A percentile compares a stretch with the other conserved stretches of the same genome.
These are phyloP conservation scores for Ehretia macrophylla DNA, from an alignment of 257 asterid genomes.

Conservation along the genomic window DNA sequence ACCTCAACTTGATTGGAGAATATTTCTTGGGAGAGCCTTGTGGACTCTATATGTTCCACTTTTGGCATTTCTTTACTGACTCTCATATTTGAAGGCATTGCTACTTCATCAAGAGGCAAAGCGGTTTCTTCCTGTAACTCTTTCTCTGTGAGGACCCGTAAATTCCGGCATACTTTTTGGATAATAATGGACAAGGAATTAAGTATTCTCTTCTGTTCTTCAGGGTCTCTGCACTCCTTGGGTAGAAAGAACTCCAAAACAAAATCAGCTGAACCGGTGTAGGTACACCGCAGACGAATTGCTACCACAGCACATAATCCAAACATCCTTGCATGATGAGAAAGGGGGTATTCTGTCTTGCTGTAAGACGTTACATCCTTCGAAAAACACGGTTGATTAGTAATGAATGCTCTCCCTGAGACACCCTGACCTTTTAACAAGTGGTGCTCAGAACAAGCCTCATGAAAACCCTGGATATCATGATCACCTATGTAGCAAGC, in stretches of 20 bases:
- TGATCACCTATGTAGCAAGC: conserved; percentile 67
- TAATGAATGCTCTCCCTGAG: conserved; percentile 67
- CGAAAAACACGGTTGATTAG: conserved; percentile 80
- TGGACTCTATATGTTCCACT: conserved; percentile 16
- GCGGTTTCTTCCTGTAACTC: conserved; percentile 62
- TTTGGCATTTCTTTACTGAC: conserved; percentile 15
- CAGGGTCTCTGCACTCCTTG: conserved; percentile 45
- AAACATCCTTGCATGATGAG: conserved; percentile 87
- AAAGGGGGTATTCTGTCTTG: conserved; percentile 81
- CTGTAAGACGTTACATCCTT: conserved; percentile 64
- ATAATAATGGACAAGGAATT: conserved; percentile 61
- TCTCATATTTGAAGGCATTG: conserved; percentile 14
- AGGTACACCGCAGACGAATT: conserved; percentile 66
- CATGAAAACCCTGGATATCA: conserved; percentile 61
- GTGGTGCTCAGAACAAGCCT: conserved; percentile 88
- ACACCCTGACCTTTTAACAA: conserved; percentile 79
- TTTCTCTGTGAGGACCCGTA: conserved; percentile 61
- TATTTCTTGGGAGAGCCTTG: conserved; percentile 20
- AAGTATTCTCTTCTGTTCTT: conserved; percentile 64
- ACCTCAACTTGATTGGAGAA: conserved; percentile 23
- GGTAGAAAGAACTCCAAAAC: conserved; percentile 91
- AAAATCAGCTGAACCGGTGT: conserved; percentile 60
- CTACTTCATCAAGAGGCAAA: conserved; percentile 14
- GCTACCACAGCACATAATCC: conserved; percentile 83
- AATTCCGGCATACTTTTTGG: conserved; percentile 54